Evolutionary conservation across 2,329 filamentous ascomycete genomes (phyloP), one percentile per base, ranked within the genome.

Genomic region (Ilyonectria sp.): DNA sequence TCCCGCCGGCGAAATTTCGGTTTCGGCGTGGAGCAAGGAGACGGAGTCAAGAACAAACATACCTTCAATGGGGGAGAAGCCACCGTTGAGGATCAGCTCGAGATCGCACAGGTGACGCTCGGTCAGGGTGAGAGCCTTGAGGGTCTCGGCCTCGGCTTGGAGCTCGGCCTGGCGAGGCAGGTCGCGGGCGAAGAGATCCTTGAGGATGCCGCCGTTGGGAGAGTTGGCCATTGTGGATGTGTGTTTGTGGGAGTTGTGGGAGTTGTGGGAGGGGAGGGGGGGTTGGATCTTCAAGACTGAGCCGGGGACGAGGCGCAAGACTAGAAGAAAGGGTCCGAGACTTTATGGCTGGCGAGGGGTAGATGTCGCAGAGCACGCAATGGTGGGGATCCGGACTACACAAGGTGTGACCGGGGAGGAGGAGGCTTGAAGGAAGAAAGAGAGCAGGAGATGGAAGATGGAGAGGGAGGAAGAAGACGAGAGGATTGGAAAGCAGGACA

Each of bases 61-160:
- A 97, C 95, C 96, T 90, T 99, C 95, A 46, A 99, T 90, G 67
- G 96, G 96, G 72, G 95, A 98, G 87, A 99, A 99, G 73, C 96
- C 96, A 81, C 96, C 96, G 83, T 94, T 98, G 82, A 99, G 91
- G 79, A 99, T 94, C 83, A 99, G 85, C 85, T 99, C 96, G 74
- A 99, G 89, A 88, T 99, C 96, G 85, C 96, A 99, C 56, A 99
- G 91, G 85, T 99, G 96, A 78, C 96, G 92, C 88, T 99, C 96
- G 58, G 90, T 93, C 74, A 99, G 91, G 67, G 92, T 85, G 74
- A 99, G 87, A 43, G 95, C 93, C 43, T 94, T 94, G 52, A 98
- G 91, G 35, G 80, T 92, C 87, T 97, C 95, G 47, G 95, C 93
- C 85, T 99, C 96, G 53, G 89, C 89, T 63, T 86, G 85, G 71